A percentile compares a stretch with the other conserved stretches of the same genome.
Conservation (phyloP, 2,329 filamentous ascomycete species). For the Ascochyta lentis region DNA sequence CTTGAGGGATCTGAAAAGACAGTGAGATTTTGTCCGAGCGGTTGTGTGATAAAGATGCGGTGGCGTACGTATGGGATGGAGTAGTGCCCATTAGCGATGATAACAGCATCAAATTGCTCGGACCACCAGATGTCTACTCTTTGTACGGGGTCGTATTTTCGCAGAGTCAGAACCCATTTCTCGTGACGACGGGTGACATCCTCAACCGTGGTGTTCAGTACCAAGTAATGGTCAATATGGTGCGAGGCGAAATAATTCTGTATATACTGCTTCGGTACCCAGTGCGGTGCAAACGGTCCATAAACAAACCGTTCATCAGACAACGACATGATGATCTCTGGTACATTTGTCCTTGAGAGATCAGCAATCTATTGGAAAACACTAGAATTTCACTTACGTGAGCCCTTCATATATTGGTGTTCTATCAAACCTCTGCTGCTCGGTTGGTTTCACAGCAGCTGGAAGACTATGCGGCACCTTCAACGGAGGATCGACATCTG, state of each 20-base stretch:
- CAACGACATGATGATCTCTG: constrained; percentile 63
- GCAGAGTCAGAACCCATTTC: constrained; percentile 58
- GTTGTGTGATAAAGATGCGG: background rate
- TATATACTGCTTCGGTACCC: constrained; percentile 56
- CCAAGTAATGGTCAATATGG: constrained; percentile 55
- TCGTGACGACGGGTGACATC: constrained; percentile 50
- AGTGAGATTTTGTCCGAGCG: background rate
- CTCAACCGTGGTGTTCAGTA: constrained; percentile 61
- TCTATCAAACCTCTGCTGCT: constrained; percentile 55
- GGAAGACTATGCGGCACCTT: background rate
- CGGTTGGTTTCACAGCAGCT: constrained; percentile 40
- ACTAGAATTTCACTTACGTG: constrained; percentile 50
- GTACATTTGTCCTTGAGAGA: constrained; percentile 59
- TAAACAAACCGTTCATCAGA: constrained; percentile 62
- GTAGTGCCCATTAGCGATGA: constrained; percentile 46
- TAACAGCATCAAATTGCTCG: constrained; percentile 54
- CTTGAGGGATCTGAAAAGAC: constrained; percentile 53
- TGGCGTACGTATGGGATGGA: constrained; percentile 49
- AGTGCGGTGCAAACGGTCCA: constrained; percentile 63
- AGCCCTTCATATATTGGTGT: constrained; percentile 61
- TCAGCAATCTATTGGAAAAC: background rate
- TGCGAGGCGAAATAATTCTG: constrained; percentile 63
- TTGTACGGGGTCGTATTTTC: constrained; percentile 54
- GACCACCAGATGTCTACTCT: constrained; percentile 62
- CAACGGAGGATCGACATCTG: constrained; percentile 57